phyloP scores from a whole-genome alignment of 2,329 filamentous ascomycete species.

The Paracoccidioides brasiliensis region DNA sequence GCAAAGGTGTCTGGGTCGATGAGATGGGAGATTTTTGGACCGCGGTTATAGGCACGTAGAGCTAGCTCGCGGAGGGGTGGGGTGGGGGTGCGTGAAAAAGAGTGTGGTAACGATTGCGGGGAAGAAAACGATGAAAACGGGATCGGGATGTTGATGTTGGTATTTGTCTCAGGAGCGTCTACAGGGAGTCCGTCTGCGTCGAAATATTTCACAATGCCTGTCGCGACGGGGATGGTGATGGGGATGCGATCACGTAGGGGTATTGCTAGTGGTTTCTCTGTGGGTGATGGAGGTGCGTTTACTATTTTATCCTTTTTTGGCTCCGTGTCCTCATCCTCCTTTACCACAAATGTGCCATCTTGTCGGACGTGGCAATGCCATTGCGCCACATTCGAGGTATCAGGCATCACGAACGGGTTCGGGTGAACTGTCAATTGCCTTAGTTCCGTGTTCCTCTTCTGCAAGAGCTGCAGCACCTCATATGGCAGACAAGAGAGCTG shows the following conservation, averaged over 20 bases:
- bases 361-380: slow-evolving; percentile 18
- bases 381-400: slow-evolving; percentile 15
- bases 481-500: slow-evolving; percentile 31
- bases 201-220: slow-evolving; percentile 18
- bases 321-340: not conserved
- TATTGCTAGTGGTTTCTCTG: not conserved
- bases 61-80: slow-evolving; percentile 33
- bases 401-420: slow-evolving; percentile 24
- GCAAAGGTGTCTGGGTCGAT: slow-evolving; percentile 19
- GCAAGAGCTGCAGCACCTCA: slow-evolving; percentile 29
- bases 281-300: not conserved
- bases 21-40: slow-evolving; percentile 16
- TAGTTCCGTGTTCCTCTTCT: slow-evolving; percentile 24
- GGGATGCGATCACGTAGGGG: not conserved
- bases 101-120: not conserved
- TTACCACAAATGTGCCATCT: slow-evolving; percentile 4
- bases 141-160: not conserved
- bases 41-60: slow-evolving; percentile 26
- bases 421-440: slow-evolving; percentile 28
- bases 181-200: slow-evolving; percentile 22
- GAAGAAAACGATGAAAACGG: slow-evolving; percentile 1
- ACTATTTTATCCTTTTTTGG: not conserved
- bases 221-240: slow-evolving; percentile 12
- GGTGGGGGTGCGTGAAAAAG: slow-evolving; percentile 22
- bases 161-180: slow-evolving; percentile 6